phyloP scores from a whole-genome alignment of 768 basidiomycete genomes.

The Leccinum ochraceum region DNA sequence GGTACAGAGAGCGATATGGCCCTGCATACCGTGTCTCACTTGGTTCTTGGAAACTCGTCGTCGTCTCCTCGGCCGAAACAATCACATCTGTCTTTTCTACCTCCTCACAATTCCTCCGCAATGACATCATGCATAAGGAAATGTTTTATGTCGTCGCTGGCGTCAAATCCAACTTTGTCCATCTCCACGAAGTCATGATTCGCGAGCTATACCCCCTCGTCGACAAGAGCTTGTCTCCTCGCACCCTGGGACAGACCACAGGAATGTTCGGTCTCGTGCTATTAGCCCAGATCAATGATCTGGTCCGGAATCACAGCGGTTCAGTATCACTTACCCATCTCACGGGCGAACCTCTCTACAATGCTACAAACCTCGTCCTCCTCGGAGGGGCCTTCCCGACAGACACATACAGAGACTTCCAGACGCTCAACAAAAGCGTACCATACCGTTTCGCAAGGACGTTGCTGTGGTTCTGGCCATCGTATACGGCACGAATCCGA shows the following conservation, averaged over 20 bases:
- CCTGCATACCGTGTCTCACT: slow-evolving; percentile 19
- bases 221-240: slow-evolving; percentile 19
- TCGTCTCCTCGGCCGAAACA: slow-evolving; percentile 17
- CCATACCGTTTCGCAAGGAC: slow-evolving; percentile 20
- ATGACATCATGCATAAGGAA: slow-evolving; percentile 12
- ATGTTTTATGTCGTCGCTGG: slow-evolving; percentile 19
- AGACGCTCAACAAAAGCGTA: slow-evolving; percentile 16
- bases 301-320: not conserved
- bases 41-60: slow-evolving; percentile 16
- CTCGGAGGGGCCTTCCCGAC: slow-evolving; percentile 22
- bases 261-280: slow-evolving; percentile 13
- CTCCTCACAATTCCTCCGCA: slow-evolving; percentile 8
- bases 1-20: slow-evolving; percentile 16
- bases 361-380: slow-evolving; percentile 19
- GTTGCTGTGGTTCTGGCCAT: slow-evolving; percentile 16
- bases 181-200: slow-evolving; percentile 21
- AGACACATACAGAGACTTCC: slow-evolving; percentile 25
- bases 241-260: slow-evolving; percentile 14
- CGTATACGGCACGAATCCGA: slow-evolving; percentile 16
- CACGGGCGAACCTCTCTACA: slow-evolving; percentile 21
- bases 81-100: slow-evolving; percentile 15
- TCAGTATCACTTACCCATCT: slow-evolving; percentile 20
- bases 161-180: slow-evolving; percentile 3
- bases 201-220: slow-evolving; percentile 23
- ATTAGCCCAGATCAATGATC: slow-evolving; percentile 13